Conservation (phyloP, 2,329 filamentous ascomycete species). For the Colletotrichum ledebouriae region DNA sequence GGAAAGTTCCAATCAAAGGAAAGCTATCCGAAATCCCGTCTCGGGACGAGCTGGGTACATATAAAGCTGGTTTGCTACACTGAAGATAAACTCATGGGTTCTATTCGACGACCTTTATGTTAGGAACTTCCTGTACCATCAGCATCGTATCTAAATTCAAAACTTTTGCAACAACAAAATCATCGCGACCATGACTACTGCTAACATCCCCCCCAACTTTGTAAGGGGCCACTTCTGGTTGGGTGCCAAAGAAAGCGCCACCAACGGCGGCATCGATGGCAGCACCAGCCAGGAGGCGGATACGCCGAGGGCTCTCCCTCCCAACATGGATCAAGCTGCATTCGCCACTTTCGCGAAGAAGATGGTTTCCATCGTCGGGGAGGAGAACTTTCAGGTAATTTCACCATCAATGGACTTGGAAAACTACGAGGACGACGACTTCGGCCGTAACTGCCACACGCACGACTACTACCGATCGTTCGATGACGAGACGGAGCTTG, state of each 20-base stretch:
- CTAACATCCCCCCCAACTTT: slow-evolving; percentile 5
- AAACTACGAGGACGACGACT: slow-evolving; percentile 32
- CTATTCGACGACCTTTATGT: too few species aligned
- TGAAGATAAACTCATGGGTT: too few species aligned
- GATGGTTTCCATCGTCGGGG: background rate
- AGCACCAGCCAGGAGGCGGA: slow-evolving; percentile 4
- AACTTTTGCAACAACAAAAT: background rate
- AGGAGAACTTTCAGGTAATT: slow-evolving; percentile 25
- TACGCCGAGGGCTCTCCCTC: slow-evolving; percentile 4
- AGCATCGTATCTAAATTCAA: too few species aligned
- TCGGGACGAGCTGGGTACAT: background rate
- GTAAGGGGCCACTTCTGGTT: slow-evolving; percentile 25
- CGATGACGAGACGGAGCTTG: slow-evolving; percentile 28
- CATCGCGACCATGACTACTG: slow-evolving; percentile 14
- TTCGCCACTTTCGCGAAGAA: slow-evolving; percentile 4
- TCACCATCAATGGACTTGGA: slow-evolving; percentile 16
- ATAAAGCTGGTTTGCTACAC: background rate
- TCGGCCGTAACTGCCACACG: slow-evolving; percentile 32
- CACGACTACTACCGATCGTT: slow-evolving; percentile 38
- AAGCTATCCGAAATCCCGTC: background rate
- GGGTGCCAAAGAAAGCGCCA: background rate
- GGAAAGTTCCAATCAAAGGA: background rate
- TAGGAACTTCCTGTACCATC: too few species aligned
- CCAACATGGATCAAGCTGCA: slow-evolving; percentile 5
- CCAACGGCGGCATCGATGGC: slow-evolving; percentile 1